Evolutionary conservation across 495 filamentous ascomycete genomes (phyloP).

Genomic region (Xylaria palmicola): DNA sequence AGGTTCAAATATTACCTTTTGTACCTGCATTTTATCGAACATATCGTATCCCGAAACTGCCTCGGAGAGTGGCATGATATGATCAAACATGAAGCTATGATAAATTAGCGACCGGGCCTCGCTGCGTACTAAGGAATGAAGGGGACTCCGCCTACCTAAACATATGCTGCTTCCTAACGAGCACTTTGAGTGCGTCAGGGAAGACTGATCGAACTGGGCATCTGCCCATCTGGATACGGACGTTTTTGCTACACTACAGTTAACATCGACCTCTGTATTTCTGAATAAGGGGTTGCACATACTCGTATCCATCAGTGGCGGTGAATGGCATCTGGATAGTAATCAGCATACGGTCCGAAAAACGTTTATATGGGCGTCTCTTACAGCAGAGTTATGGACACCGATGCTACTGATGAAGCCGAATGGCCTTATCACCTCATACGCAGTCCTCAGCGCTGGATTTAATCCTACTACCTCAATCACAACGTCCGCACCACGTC

Average conservation of each 20-base stretch:
- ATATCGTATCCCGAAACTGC: constrained; percentile 88
- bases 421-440: constrained; percentile 84
- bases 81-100: constrained; percentile 85
- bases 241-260: constrained; percentile 62
- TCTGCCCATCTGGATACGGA: constrained; percentile 88
- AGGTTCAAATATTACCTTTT: constrained; percentile 72
- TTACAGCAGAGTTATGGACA: constrained; percentile 85
- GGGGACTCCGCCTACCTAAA: constrained; percentile 64
- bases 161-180: constrained; percentile 79
- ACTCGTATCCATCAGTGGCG: constrained; percentile 77
- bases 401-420: constrained; percentile 86
- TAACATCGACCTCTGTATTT: constrained; percentile 2
- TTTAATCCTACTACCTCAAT: constrained; percentile 90
- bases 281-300: constrained; percentile 14
- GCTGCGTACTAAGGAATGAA: background rate
- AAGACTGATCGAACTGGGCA: constrained; percentile 90
- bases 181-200: constrained; percentile 68
- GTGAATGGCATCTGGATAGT: constrained; percentile 72
- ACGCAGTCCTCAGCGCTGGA: constrained; percentile 77
- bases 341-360: constrained; percentile 21
- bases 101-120: background rate
- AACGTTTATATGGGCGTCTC: background rate
- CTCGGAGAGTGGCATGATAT: constrained; percentile 83
- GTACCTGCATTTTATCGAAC: constrained; percentile 89
- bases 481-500: constrained; percentile 85